Percentiles rank a stretch among this genome's conserved stretches.
These are phyloP conservation scores for Neurospora tetraspora DNA, from an alignment of 495 filamentous ascomycete species.

Conservation along the genomic window DNA sequence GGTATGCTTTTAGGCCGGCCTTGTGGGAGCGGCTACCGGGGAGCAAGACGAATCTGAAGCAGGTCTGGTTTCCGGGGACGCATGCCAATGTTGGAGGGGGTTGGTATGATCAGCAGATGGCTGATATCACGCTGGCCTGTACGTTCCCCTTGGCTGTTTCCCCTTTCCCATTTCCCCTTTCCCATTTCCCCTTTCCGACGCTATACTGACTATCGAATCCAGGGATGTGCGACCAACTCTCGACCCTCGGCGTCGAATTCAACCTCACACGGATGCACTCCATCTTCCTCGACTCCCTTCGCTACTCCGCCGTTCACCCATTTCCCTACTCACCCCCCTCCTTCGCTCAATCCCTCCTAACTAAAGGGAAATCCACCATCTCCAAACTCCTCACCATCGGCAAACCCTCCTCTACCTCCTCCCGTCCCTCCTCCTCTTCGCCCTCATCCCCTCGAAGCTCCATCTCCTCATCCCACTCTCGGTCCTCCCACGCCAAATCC, in stretches of 20 bases:
- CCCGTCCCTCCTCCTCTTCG: neutral
- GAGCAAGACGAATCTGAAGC: slow-evolving; percentile 38
- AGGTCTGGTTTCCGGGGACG: slow-evolving; percentile 62
- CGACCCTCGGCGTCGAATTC: slow-evolving; percentile 24
- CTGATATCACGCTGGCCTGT: slow-evolving; percentile 25
- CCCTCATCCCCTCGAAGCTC: neutral
- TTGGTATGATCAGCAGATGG: slow-evolving; percentile 25
- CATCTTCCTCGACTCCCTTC: slow-evolving; percentile 15
- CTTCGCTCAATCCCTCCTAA: slow-evolving; percentile 7
- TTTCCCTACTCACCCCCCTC: slow-evolving; percentile 17
- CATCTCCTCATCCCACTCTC: neutral
- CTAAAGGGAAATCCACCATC: slow-evolving; percentile 2
- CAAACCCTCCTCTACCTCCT: slow-evolving; percentile 1
- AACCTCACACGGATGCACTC: slow-evolving; percentile 14
- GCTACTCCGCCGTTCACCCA: slow-evolving; percentile 24
- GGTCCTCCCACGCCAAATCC: neutral
- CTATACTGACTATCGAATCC: neutral
- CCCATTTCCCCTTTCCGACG: neutral
- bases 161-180: neutral
- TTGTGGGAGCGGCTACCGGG: slow-evolving; percentile 40
- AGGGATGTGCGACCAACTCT: slow-evolving; percentile 31
- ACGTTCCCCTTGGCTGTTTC: neutral
- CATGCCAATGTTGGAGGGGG: slow-evolving; percentile 55
- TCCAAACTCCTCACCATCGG: slow-evolving; percentile 2
- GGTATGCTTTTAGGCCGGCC: slow-evolving; percentile 51